Base-by-base conservation (phyloP, 2,329 filamentous ascomycete genomes). In the Pyrenophora tritici-repentis region DNA sequence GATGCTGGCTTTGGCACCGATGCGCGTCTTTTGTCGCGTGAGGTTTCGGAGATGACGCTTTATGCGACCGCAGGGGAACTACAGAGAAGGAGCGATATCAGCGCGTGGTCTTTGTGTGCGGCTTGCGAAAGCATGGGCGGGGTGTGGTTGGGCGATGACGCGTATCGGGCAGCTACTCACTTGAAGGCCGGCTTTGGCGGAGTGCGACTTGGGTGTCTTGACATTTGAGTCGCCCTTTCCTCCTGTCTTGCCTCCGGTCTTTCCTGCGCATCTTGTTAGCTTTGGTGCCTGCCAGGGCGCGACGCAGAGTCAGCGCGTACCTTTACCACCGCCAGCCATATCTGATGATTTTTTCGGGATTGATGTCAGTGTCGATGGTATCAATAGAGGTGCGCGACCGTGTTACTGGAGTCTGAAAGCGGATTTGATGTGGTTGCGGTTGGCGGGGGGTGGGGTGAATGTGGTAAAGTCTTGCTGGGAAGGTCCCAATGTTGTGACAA, bases 11-110 rank as follows among this genome's bases (percentile, higher is more conserved):
- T 97, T 97, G 72, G 93, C 94, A 69, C 94, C 94, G 64, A 99
- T 95, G 78, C 94, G 93, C 90, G 97, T 97, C 83, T 97, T 97
- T 81, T 97, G 95, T 76, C 97, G 94, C 42, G 94, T 97, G 81
- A 97, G 97, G 78, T 91, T 91, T 86, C 97, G 97, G 75, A 99
- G 83, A 82, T 97, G 97, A 81, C 94, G 92, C 89, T 99, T 99
- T 79, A 99, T 94, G 88, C 94, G 94, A 79, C 94, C 94, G 76
- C 94, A 99, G 56, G 94, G 94, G 77, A 99, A 99, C 94, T 99
- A 74, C 53, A 62, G 29, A 62, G 61, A 48, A 37, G 45, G 53
- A 9, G 24, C 22, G 22, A 53, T 55, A 58, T 71, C 53, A 71
- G 65, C 66, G 64, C 56, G 55, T 61, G 49, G 40, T 61, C 50